Evolutionary conservation across 2,329 filamentous ascomycete genomes (phyloP).

Genomic region (Sporothrix dimorphospora): DNA sequence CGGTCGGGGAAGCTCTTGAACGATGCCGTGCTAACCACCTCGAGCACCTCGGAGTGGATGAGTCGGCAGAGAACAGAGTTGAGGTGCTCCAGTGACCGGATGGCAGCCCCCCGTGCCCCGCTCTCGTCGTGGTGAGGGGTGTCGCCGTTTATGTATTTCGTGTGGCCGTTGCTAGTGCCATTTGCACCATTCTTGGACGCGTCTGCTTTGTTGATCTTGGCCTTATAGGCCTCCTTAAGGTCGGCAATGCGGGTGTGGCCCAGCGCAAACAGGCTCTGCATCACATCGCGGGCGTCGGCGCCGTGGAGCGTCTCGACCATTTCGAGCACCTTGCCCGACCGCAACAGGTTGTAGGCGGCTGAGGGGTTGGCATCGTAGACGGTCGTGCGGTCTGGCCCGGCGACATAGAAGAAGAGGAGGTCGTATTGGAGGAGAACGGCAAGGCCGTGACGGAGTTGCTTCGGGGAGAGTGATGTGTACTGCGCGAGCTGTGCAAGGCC

Average conservation of each 20-base stretch:
- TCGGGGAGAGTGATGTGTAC: conserved; percentile 71
- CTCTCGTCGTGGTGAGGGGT: conserved; percentile 29
- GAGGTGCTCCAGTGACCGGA: conserved; percentile 53
- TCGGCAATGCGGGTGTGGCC: conserved; percentile 77
- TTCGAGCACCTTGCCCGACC: conserved; percentile 79
- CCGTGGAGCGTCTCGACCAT: conserved; percentile 76
- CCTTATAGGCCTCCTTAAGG: conserved; percentile 64
- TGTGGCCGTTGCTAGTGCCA: conserved; percentile 17
- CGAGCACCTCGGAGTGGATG: conserved; percentile 68
- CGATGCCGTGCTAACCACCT: conserved; percentile 61
- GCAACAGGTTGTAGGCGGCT: conserved; percentile 79
- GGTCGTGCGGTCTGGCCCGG: conserved; percentile 54
- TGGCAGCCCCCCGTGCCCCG: conserved; percentile 40
- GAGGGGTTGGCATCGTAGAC: conserved; percentile 84
- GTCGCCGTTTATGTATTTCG: conserved; percentile 40
- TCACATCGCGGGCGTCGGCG: conserved; percentile 70
- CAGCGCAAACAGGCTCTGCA: conserved; percentile 73
- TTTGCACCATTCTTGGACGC: conserved; percentile 30
- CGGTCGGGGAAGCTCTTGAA: conserved; percentile 66
- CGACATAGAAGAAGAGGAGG: conserved; percentile 74
- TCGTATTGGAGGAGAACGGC: conserved; percentile 87
- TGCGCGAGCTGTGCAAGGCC: conserved; percentile 69
- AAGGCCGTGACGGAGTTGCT: conserved; percentile 79
- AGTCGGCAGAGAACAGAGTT: conserved; percentile 56
- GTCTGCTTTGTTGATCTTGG: conserved; percentile 39